Conservation (phyloP, 1,284 basidiomycete genomes). For the Ustanciosporium gigantosporum region DNA sequence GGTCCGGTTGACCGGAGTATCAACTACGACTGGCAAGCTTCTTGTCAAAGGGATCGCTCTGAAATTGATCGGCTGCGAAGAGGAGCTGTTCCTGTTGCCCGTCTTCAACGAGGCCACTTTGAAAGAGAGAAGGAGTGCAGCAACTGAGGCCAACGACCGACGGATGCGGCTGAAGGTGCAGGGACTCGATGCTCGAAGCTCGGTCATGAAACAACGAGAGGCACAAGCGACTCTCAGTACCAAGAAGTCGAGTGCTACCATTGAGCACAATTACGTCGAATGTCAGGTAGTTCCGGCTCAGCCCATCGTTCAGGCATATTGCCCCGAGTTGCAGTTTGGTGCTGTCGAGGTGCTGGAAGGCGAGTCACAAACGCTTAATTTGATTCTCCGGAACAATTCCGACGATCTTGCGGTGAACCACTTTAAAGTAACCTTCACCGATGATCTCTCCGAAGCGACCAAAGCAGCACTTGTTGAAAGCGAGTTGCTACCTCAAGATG, state of each 20-base stretch:
- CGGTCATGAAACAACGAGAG: constrained; percentile 20
- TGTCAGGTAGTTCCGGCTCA: constrained; percentile 81
- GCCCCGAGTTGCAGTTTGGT: constrained; percentile 79
- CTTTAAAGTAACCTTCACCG: constrained; percentile 80
- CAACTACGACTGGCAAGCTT: constrained; percentile 71
- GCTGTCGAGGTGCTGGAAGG: constrained; percentile 92
- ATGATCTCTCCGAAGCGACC: constrained; percentile 78
- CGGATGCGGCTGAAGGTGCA: constrained; percentile 73
- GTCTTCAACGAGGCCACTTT: constrained; percentile 75
- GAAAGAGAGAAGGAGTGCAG: constrained; percentile 68
- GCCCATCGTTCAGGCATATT: constrained; percentile 79
- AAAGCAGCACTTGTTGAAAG: constrained; percentile 74
- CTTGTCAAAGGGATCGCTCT: constrained; percentile 76
- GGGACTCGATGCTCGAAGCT: constrained; percentile 69
- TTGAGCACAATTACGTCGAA: constrained; percentile 64
- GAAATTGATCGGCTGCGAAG: constrained; percentile 72
- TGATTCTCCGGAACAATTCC: constrained; percentile 83
- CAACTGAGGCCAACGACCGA: constrained; percentile 66
- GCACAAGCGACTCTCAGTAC: background rate
- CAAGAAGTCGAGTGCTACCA: background rate
- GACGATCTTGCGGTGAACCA: constrained; percentile 76
- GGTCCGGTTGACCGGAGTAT: constrained; percentile 72
- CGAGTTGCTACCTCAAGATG: constrained; percentile 77
- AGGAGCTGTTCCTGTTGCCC: constrained; percentile 76
- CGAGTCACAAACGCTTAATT: constrained; percentile 79